Conservation (phyloP, 768 basidiomycete species). For the Podaxis sp. region DNA sequence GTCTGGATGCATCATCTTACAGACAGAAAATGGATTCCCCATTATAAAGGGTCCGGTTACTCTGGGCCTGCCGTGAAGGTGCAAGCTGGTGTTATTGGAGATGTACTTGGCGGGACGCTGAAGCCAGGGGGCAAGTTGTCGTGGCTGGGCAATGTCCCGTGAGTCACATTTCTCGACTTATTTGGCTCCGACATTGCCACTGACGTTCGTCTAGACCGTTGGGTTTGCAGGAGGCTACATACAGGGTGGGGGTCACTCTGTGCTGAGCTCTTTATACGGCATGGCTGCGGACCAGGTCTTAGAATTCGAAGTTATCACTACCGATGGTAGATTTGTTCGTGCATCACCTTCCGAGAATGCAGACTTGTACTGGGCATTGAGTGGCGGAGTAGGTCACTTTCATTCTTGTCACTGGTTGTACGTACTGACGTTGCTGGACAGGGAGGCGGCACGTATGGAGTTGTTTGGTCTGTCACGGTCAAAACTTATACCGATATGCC, state of each 20-base stretch:
- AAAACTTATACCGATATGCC: slow-evolving; percentile 20
- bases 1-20: slow-evolving; percentile 22
- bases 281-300: slow-evolving; percentile 31
- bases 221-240: slow-evolving; percentile 42
- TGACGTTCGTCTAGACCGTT: slow-evolving; percentile 26
- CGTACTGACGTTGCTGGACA: not conserved
- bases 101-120: slow-evolving; percentile 17
- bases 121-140: slow-evolving; percentile 17
- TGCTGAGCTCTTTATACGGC: slow-evolving; percentile 20
- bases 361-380: slow-evolving; percentile 45
- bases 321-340: slow-evolving; percentile 36
- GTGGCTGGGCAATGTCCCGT: slow-evolving; percentile 22
- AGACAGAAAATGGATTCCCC: slow-evolving; percentile 17
- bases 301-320: slow-evolving; percentile 40
- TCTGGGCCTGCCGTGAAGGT: slow-evolving; percentile 22
- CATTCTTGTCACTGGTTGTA: slow-evolving; percentile 10
- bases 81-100: slow-evolving; percentile 21
- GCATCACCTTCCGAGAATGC: slow-evolving; percentile 38
- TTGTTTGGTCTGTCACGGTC: slow-evolving; percentile 18
- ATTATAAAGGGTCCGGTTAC: slow-evolving; percentile 20
- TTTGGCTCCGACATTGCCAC: not conserved
- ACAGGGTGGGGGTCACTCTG: slow-evolving; percentile 36
- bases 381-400: slow-evolving; percentile 36
- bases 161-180: not conserved
- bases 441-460: slow-evolving; percentile 14